These are phyloP conservation scores for Falciphora oryzae DNA, from an alignment of 2,329 filamentous ascomycete genomes.

Conservation along the genomic window DNA sequence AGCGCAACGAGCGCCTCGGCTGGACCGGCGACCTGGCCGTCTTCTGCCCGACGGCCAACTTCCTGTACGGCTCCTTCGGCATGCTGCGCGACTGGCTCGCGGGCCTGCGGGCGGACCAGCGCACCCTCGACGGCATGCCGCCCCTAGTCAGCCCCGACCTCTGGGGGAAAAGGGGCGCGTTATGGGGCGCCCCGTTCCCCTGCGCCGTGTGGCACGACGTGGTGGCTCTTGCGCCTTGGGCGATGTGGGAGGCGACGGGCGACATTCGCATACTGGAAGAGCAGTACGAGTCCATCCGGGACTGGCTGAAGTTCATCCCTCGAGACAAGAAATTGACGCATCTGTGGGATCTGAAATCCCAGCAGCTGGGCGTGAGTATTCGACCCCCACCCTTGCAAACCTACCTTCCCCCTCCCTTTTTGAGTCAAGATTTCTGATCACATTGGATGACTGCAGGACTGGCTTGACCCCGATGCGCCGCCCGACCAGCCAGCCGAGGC, in stretches of 20 bases:
- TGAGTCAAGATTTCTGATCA: not conserved
- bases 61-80: constrained; percentile 46
- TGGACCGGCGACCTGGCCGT: constrained; percentile 48
- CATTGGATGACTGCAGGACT: constrained; percentile 26
- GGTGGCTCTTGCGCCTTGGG: constrained; percentile 24
- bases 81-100: constrained; percentile 45
- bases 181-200: not conserved
- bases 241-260: constrained; percentile 23
- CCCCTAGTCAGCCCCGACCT: constrained; percentile 24
- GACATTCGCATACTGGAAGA: constrained; percentile 23
- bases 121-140: constrained; percentile 28
- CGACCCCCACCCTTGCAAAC: not conserved
- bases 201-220: constrained; percentile 24
- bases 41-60: constrained; percentile 45
- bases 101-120: constrained; percentile 32
- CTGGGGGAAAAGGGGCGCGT: constrained; percentile 13
- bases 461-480: constrained; percentile 35
- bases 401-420: not conserved
- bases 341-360: constrained; percentile 21
- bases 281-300: constrained; percentile 23
- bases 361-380: constrained; percentile 19
- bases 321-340: constrained; percentile 15
- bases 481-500: constrained; percentile 25
- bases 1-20: constrained; percentile 47
- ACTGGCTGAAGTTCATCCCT: constrained; percentile 24